These are phyloP conservation scores for Pseudomassariella vexata DNA, from an alignment of 2,329 filamentous ascomycete species.

Conservation along the genomic window DNA sequence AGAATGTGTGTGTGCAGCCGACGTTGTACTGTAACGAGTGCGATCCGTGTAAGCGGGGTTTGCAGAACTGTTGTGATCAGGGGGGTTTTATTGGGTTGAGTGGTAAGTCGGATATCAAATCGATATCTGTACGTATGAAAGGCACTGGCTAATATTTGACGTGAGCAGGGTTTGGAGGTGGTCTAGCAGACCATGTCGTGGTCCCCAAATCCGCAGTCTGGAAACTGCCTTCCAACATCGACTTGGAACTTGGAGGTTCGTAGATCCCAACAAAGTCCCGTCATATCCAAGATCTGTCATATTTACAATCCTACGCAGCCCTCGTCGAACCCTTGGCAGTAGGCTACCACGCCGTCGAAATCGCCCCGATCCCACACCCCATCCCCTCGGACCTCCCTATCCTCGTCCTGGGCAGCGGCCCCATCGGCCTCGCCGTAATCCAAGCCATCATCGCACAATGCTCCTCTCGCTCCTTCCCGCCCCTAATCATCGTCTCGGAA, in stretches of 20 bases:
- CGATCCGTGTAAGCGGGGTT: constrained; percentile 43
- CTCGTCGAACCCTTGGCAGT: constrained; percentile 59
- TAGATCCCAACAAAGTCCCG: too few species aligned
- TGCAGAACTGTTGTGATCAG: constrained; percentile 52
- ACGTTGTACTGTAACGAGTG: constrained; percentile 54
- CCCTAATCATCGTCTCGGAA: constrained; percentile 52
- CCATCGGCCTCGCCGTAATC: constrained; percentile 56
- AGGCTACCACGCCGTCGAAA: constrained; percentile 56
- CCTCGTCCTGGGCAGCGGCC: constrained; percentile 55
- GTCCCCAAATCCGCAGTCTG: constrained; percentile 3
- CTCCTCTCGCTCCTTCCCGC: constrained; percentile 23
- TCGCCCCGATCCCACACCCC: constrained; percentile 22
- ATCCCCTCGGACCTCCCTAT: constrained; percentile 39
- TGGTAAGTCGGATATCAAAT: constrained; percentile 41
- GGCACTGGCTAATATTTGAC: background rate
- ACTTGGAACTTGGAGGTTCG: constrained; percentile 2
- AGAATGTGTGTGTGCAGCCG: constrained; percentile 54
- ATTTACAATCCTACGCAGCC: constrained; percentile 34
- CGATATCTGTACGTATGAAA: constrained; percentile 32
- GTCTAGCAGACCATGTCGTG: constrained; percentile 1
- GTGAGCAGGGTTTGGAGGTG: constrained; percentile 2
- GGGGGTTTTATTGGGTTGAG: constrained; percentile 29
- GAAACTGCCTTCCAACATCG: constrained; percentile 1
- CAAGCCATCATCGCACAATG: constrained; percentile 50
- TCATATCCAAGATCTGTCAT: constrained; percentile 45